phyloP scores from a whole-genome alignment of 768 basidiomycete genomes.

The Rhizopogon salebrosus region DNA sequence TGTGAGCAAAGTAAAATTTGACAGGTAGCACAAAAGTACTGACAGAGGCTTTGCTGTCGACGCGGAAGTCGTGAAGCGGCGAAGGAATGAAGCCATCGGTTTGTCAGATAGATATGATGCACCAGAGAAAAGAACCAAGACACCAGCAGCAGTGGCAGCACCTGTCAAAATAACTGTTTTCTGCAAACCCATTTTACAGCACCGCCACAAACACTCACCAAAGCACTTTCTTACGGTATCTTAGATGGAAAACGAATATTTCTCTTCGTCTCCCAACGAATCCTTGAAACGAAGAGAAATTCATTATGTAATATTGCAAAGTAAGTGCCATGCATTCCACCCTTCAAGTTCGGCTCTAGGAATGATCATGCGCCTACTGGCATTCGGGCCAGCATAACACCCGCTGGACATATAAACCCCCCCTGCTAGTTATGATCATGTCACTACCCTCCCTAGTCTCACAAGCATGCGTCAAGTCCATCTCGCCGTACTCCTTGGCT shows the following conservation, averaged over 20 bases:
- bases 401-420: background rate
- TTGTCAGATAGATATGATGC: slow-evolving; percentile 1
- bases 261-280: too few relatives aligned
- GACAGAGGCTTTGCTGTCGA: background rate
- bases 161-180: background rate
- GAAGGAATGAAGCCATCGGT: background rate
- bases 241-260: too few relatives aligned
- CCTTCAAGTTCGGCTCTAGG: too few relatives aligned
- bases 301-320: too few relatives aligned
- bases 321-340: too few relatives aligned
- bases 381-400: background rate
- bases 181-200: background rate
- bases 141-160: background rate
- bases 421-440: background rate
- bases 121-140: background rate
- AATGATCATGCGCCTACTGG: too few relatives aligned
- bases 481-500: background rate
- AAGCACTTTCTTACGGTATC: too few relatives aligned
- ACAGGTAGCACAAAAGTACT: background rate
- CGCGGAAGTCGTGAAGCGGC: background rate
- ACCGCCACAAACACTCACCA: background rate
- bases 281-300: too few relatives aligned
- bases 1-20: too few relatives aligned
- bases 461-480: background rate
- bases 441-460: background rate